phyloP scores from a whole-genome alignment of 306 rosid species.

The Inga oerstediana region DNA sequence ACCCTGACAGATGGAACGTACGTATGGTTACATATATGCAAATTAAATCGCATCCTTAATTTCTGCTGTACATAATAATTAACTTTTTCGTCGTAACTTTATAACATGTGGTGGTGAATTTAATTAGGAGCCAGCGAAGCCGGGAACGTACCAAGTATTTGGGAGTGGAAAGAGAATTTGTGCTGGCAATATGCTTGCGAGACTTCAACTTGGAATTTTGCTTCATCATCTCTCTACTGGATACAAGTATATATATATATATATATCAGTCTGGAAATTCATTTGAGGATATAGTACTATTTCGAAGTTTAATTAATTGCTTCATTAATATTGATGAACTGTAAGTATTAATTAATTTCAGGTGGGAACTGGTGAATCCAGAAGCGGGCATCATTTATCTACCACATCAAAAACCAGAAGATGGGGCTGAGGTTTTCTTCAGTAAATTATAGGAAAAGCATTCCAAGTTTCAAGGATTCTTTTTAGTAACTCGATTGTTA shows the following conservation, averaged over 20 bases:
- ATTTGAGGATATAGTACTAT: too few relatives aligned
- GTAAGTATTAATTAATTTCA: background rate
- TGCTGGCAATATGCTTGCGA: conserved; percentile 53
- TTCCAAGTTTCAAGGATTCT: background rate
- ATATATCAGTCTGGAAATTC: too few relatives aligned
- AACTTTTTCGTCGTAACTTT: background rate
- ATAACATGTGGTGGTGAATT: background rate
- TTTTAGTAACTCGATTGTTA: background rate
- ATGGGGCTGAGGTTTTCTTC: conserved; percentile 38
- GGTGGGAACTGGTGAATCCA: conserved; percentile 54
- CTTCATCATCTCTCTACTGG: conserved; percentile 50
- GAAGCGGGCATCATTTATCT: conserved; percentile 38
- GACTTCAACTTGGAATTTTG: conserved; percentile 40
- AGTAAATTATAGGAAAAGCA: conserved; percentile 32
- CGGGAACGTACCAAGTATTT: conserved; percentile 42
- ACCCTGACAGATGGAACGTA: conserved; percentile 42
- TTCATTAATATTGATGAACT: background rate
- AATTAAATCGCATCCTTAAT: too few relatives aligned
- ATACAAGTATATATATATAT: conserved; percentile 34
- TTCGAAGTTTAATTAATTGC: background rate
- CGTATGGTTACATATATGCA: background rate
- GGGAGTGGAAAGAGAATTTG: conserved; percentile 49
- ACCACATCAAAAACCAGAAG: conserved; percentile 39
- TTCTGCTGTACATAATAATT: background rate
- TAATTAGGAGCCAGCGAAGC: conserved; percentile 23